Evolutionary conservation across 768 basidiomycete species (phyloP).

Genomic region (Baorangia bicolor): DNA sequence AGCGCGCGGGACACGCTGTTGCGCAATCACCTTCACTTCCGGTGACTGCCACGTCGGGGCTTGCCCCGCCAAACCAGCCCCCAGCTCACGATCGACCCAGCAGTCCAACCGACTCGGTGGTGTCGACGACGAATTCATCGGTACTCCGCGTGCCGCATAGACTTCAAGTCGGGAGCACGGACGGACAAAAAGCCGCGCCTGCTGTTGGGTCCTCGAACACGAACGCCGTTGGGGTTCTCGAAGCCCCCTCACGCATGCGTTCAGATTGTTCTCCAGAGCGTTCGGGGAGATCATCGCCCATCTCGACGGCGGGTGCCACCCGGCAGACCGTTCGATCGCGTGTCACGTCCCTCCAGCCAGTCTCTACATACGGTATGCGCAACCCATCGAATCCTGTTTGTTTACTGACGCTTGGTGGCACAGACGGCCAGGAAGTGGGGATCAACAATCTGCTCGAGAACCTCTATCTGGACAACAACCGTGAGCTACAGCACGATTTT

Average conservation of each 20-base stretch:
- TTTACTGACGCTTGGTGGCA: background rate
- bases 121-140: slow-evolving; percentile 69
- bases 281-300: slow-evolving; percentile 79
- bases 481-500: slow-evolving; percentile 87
- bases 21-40: slow-evolving; percentile 15
- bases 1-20: slow-evolving; percentile 37
- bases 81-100: slow-evolving; percentile 51
- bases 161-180: slow-evolving; percentile 67
- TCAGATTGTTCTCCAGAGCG: slow-evolving; percentile 65
- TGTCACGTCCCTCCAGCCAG: slow-evolving; percentile 52
- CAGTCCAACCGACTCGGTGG: slow-evolving; percentile 82
- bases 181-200: slow-evolving; percentile 84
- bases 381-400: background rate
- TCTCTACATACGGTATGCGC: slow-evolving; percentile 68
- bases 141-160: slow-evolving; percentile 57
- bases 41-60: slow-evolving; percentile 2
- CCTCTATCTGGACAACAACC: slow-evolving; percentile 82
- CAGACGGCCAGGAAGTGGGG: slow-evolving; percentile 88
- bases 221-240: slow-evolving; percentile 79
- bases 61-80: slow-evolving; percentile 25
- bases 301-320: slow-evolving; percentile 57
- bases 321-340: slow-evolving; percentile 49
- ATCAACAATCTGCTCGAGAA: slow-evolving; percentile 89
- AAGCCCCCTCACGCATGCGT: slow-evolving; percentile 68
- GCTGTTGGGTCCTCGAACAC: slow-evolving; percentile 84